These are phyloP conservation scores for Bremia lactucae DNA, from an alignment of 352 stramenopile genomes.

Conservation along the genomic window DNA sequence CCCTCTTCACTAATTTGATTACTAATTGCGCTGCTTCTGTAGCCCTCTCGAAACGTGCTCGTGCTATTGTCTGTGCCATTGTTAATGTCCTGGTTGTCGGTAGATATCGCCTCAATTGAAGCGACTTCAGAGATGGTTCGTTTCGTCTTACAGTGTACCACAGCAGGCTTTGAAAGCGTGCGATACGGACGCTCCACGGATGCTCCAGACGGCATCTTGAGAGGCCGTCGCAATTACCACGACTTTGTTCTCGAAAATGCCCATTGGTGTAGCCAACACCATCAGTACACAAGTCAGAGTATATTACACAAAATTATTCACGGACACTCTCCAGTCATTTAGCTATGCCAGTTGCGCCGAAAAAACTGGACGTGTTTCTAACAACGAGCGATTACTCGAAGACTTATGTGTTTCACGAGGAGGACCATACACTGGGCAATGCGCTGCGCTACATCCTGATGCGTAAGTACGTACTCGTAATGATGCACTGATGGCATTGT, in stretches of 20 bases:
- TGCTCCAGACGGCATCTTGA: constrained; percentile 14
- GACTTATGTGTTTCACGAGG: constrained; percentile 83
- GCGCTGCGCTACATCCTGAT: constrained; percentile 88
- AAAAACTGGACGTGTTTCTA: constrained; percentile 77
- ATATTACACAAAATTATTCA: too few relatives aligned
- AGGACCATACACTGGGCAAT: constrained; percentile 88
- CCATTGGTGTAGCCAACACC: constrained; percentile 1
- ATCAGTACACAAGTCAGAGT: too few relatives aligned
- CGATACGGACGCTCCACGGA: constrained; percentile 6
- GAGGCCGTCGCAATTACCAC: constrained; percentile 11
- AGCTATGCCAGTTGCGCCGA: constrained; percentile 23
- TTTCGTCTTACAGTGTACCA: background rate
- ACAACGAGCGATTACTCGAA: constrained; percentile 74
- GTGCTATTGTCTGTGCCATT: constrained; percentile 19
- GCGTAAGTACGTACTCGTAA: constrained; percentile 55
- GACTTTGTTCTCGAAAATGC: constrained; percentile 3
- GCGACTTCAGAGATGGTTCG: background rate
- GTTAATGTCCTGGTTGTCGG: constrained; percentile 11
- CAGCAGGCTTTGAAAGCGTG: background rate
- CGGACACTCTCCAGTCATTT: constrained; percentile 11
- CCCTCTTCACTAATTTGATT: constrained; percentile 13
- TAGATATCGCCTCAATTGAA: constrained; percentile 2
- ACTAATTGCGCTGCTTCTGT: constrained; percentile 18
- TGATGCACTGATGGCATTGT: background rate
- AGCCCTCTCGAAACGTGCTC: constrained; percentile 11